Evolutionary conservation across 2,329 filamentous ascomycete species (phyloP), one percentile per base, ranked within the genome.

Genomic region (Magnaporthiopsis incrustans): DNA sequence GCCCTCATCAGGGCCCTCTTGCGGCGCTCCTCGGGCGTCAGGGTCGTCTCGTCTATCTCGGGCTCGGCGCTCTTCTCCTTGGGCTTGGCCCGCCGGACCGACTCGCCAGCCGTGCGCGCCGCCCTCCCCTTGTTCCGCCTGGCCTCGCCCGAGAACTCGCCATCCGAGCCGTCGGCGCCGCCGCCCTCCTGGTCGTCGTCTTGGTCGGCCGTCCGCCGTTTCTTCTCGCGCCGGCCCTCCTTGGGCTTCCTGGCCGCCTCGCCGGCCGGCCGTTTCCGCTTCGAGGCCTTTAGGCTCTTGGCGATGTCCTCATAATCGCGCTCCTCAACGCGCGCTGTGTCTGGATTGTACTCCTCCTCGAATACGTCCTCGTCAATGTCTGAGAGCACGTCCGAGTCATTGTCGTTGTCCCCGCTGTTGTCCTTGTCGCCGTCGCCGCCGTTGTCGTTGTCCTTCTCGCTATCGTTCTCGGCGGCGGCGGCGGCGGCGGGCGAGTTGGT

Each of bases 21-120:
- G 70, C 93, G 86, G 70, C 91, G 85, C 78, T 97, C 91, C 75
- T 95, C 92, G 0, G 92, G 91, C 26, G 90, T 89, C 70, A 98
- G 77, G 67, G 89, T 82, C 71, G 92, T 90, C 66, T 96, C 91
- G 68, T 90, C 84, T 67, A 91, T 83, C 65, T 88, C 85, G 3
- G 81, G 81, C 26, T 78, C 76, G 1, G 77, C 67, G 18, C 73
- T 70, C 68, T 78, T 79, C 26, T 73, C 71, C 68, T 80, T 81
- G 56, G 77, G 78, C 66, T 62, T 62, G 44, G 62, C 25, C 18
- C 62, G 62, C 38, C 57, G 59, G 58, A n/a, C 58, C 7, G 82
- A 82, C 68, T 79, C 79, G 38, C 77, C 78, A 62, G 78, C 80
- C 30, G 73, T 76, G 12, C 74, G 77, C 18, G 69, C 63, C 18